Evolutionary conservation across 2,329 filamentous ascomycete species (phyloP).

Genomic region (Ophiostoma populinum): DNA sequence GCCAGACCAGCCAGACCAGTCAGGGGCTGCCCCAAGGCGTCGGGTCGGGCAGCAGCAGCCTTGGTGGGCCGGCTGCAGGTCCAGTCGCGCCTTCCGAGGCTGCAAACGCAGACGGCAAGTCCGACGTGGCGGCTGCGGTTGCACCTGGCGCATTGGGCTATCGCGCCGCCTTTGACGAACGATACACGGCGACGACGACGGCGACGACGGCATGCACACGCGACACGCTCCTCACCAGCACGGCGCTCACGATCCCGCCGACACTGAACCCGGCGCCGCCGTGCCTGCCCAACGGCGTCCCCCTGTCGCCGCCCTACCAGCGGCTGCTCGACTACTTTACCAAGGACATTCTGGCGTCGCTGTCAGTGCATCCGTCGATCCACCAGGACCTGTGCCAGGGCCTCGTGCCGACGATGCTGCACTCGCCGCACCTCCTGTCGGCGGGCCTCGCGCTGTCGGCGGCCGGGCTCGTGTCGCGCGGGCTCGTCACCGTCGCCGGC

Average conservation of each 20-base stretch:
- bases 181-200: too few relatives aligned
- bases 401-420: conserved; percentile 6
- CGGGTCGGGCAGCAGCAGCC: too few relatives aligned
- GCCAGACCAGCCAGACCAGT: too few relatives aligned
- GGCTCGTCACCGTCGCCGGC: conserved; percentile 5
- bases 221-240: background rate
- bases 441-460: conserved; percentile 6
- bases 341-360: conserved; percentile 5
- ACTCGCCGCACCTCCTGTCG: conserved; percentile 6
- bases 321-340: conserved; percentile 8
- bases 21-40: too few relatives aligned
- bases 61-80: too few relatives aligned
- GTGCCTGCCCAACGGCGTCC: conserved; percentile 6
- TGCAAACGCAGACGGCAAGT: too few relatives aligned
- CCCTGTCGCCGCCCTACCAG: conserved; percentile 6
- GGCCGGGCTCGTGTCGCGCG: conserved; percentile 4
- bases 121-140: too few relatives aligned
- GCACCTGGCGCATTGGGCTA: too few relatives aligned
- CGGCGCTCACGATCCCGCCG: background rate
- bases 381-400: conserved; percentile 6
- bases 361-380: conserved; percentile 7
- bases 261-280: background rate
- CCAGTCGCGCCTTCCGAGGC: too few relatives aligned
- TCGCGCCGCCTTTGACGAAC: too few relatives aligned
- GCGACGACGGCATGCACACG: too few relatives aligned